Base-by-base conservation (phyloP, 106 monocot genomes). In the Xerophyta viscosa region DNA sequence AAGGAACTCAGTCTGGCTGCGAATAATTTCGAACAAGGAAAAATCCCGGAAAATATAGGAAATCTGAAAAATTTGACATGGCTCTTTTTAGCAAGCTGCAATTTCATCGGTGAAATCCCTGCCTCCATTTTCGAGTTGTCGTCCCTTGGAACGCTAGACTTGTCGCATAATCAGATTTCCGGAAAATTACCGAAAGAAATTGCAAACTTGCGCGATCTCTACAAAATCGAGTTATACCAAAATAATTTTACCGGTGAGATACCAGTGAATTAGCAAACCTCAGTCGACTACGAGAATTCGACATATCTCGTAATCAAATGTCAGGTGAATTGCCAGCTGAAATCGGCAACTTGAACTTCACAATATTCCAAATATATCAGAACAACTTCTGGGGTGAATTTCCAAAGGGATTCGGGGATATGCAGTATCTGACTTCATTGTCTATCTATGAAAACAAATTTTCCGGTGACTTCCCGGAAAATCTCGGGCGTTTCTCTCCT, bases 391-490 rank as follows among this genome's bases (percentile, higher is more conserved):
- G 18, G 13, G 88, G 93, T 41, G 69, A 74, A 57, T 25, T 93
- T 12, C 93, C 87, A 4, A 8, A 52, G 19, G 80, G 73, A n/a
- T 75, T 88, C 27, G 88, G 80, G 3, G 66, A 84, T 7, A 56
- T 88, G 56, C 10, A 58, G 61, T 48, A 15, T 19, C 75, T 93
- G 1, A 60, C 3, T 4, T 27, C 22, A 2, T 66, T 93, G 23
- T 93, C 93, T 20, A 55, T 78, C 26, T 93, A 88, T 46, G 33
- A 72, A 58, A 93, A 93, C 56, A 43, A 21, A 12, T 88, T 93
- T 44, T 74, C 74, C 11, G 93, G 93, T 19, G 55, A 77, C 24
- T 71, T 93, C 47, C 93, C 88, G 2, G 53, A 66, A 25, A 71
- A 72, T 26, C 48, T 93, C 6, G 93, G 93, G 6, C 73, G 76